A percentile compares a stretch with the other conserved stretches of the same genome.
Evolutionary conservation across 1,139 yeast genomes (phyloP).

Genomic region (Saccharomycopsis crataegensis): DNA sequence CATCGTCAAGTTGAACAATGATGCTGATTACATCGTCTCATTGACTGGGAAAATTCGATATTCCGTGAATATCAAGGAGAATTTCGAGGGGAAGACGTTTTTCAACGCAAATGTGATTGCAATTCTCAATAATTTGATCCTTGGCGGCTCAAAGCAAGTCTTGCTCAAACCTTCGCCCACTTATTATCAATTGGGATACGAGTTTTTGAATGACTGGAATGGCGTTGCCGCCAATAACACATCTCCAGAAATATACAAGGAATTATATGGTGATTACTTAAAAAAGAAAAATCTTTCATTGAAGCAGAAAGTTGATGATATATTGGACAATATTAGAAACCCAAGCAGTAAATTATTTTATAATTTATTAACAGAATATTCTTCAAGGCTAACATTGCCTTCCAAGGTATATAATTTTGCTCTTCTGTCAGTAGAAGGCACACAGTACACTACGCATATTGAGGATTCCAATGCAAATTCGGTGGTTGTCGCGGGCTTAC

Average conservation of each 20-base stretch:
- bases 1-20: too few species aligned
- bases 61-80: background rate
- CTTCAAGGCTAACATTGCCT: constrained; percentile 10
- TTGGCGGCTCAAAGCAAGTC: background rate
- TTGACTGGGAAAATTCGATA: background rate
- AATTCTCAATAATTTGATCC: background rate
- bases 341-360: constrained; percentile 18
- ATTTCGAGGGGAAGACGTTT: background rate
- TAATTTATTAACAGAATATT: constrained; percentile 17
- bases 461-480: constrained; percentile 19
- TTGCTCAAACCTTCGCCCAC: constrained; percentile 8
- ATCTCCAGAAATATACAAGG: background rate
- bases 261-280: background rate
- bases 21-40: too few species aligned
- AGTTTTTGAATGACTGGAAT: constrained; percentile 15
- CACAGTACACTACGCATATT: constrained; percentile 28
- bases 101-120: background rate
- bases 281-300: background rate
- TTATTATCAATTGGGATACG: constrained; percentile 17
- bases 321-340: constrained; percentile 6
- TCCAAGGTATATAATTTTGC: constrained; percentile 16
- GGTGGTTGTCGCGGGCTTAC: constrained; percentile 37
- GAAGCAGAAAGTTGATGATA: background rate
- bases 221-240: constrained; percentile 2
- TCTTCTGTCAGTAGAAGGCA: constrained; percentile 10